Conservation (phyloP, 176 grass and related monocot species). For the Oryza brachyantha region DNA sequence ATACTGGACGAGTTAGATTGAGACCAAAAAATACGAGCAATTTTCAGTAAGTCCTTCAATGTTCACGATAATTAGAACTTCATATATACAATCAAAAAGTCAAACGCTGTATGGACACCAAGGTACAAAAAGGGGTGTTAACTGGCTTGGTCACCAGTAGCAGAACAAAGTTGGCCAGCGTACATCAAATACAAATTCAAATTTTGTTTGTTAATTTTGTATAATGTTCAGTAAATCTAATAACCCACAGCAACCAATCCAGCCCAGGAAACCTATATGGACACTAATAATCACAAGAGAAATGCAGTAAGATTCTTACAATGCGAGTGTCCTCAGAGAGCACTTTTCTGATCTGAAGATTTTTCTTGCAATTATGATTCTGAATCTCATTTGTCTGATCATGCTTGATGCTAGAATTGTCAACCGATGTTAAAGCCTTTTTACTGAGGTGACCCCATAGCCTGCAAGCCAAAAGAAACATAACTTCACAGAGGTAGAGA, state of each 20-base stretch:
- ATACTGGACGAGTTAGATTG: background rate
- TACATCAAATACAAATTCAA: background rate
- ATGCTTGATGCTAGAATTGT: conserved; percentile 32
- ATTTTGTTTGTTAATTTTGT: background rate
- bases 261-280: background rate
- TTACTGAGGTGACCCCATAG: conserved; percentile 59
- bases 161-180: too few species aligned
- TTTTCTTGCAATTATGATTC: conserved; percentile 12
- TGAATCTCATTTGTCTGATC: background rate
- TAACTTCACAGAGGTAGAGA: background rate
- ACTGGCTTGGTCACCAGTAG: too few species aligned
- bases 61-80: conserved; percentile 18
- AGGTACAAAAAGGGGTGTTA: background rate
- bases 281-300: conserved; percentile 7
- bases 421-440: conserved; percentile 7
- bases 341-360: background rate
- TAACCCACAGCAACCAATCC: too few species aligned
- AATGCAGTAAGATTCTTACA: conserved; percentile 26
- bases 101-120: background rate
- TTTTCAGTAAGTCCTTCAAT: conserved; percentile 12
- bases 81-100: conserved; percentile 26
- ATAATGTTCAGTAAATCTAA: background rate
- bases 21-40: conserved; percentile 5
- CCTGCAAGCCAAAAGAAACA: conserved; percentile 44
- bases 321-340: background rate